Conservation (phyloP, 305 asterid species). For the Fraxinus platypoda region DNA sequence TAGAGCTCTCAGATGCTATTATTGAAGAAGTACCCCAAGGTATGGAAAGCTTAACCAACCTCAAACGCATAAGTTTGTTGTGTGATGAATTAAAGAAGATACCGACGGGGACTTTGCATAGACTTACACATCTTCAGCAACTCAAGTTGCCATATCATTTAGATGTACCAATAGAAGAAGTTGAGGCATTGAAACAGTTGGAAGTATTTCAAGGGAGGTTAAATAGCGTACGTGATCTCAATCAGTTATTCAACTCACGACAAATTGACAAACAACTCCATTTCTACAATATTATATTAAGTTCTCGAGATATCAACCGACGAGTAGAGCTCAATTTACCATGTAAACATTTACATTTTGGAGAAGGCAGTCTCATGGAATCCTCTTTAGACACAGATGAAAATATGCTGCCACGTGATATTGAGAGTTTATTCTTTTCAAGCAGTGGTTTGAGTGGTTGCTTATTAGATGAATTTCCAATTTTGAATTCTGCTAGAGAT, state of each 20-base stretch:
- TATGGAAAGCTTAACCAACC: background rate
- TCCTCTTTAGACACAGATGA: background rate
- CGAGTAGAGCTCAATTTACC: no score
- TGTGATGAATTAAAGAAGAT: accelerated
- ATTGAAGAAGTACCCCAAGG: constrained; percentile 1
- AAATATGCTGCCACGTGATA: background rate
- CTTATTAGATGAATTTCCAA: background rate
- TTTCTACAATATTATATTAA: background rate
- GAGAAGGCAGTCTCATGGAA: background rate
- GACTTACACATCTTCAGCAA: background rate
- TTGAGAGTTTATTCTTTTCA: background rate
- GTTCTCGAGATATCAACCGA: background rate
- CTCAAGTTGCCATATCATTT: background rate
- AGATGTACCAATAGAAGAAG: background rate
- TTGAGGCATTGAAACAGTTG: background rate
- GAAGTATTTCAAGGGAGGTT: background rate
- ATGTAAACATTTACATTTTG: background rate
- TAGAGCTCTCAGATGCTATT: background rate
- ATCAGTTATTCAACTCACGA: background rate
- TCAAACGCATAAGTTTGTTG: background rate
- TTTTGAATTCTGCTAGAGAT: background rate
- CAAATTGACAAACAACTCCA: background rate
- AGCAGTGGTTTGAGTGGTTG: background rate
- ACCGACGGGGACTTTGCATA: background rate
- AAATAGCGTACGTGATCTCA: background rate